Base-by-base conservation (phyloP, 805 yeast species). In the Priceomyces melissophilus region DNA sequence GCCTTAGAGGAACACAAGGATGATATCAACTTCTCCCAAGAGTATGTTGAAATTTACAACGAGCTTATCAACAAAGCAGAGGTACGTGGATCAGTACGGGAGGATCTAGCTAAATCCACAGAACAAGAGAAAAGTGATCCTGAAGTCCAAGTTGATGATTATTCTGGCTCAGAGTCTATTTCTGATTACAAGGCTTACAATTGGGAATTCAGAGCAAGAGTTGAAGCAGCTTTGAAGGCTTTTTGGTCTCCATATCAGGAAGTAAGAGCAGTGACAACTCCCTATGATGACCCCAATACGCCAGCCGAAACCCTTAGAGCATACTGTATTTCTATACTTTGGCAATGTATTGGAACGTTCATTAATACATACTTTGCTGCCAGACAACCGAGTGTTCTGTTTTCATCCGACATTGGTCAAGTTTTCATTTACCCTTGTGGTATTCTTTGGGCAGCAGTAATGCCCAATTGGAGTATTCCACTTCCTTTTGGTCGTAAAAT, bases 381-480 rank as follows among this genome's bases (percentile, higher is more conserved):
- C 46, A 77, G 83, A 52, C 61, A 69, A 45, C 87, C 88, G 4
- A 53, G 74, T 3, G 68, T 82, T 42, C 54, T 69, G 26, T 59
- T 82, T 41, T 65, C 75, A 23, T 61, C 78, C 14, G 67, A 72
- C 32, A 82, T 79, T 37, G 69, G 82, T 27, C 81, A 82, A 47
- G 67, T 83, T 42, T 61, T 83, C 50, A 70, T 84, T 3, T 79
- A 71, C 57, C 86, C 87, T 4, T 48, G 76, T 26, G 90, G 89
- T 39, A 60, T 61, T 37, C 57, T 67, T 4, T 74, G 80, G 76
- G 77, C 50, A 10, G 42, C 63, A 37, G 46, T 50, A 12, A 44
- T 58, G 23, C 71, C 74, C 3, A 58, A 71, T 44, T 48, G 62
- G 52, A 62, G 65, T 41, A 38, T 58, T 47, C 34, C 55, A 26